These are phyloP conservation scores for Sarcodon aspratus DNA, from an alignment of 768 basidiomycete genomes.

Conservation along the genomic window DNA sequence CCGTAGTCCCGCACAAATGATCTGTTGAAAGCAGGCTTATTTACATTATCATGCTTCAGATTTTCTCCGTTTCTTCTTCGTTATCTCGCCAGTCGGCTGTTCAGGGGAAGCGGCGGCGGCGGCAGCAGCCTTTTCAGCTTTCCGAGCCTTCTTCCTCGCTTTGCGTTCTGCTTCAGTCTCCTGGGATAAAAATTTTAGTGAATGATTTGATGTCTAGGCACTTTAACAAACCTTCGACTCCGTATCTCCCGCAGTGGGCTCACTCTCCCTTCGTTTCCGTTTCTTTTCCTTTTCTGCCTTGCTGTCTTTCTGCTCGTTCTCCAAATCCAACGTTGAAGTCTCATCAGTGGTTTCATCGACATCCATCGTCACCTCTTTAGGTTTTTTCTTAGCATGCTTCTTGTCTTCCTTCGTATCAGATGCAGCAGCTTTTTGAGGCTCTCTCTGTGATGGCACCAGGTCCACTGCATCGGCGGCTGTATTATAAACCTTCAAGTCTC, in stretches of 20 bases:
- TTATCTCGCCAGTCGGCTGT: slow-evolving; percentile 20
- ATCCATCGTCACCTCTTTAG: slow-evolving; percentile 25
- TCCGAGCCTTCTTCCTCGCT: slow-evolving; percentile 64
- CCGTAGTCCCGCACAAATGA: no score
- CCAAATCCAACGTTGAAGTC: slow-evolving; percentile 16
- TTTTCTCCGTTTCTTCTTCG: slow-evolving; percentile 50
- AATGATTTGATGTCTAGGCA: not conserved
- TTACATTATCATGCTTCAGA: slow-evolving; percentile 14
- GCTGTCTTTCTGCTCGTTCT: slow-evolving; percentile 39
- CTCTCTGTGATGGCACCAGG: slow-evolving; percentile 78
- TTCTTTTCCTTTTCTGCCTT: slow-evolving; percentile 32
- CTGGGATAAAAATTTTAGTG: slow-evolving; percentile 11
- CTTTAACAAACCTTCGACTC: not conserved
- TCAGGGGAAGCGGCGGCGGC: slow-evolving; percentile 25
- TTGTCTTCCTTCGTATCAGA: slow-evolving; percentile 34
- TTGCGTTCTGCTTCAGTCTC: slow-evolving; percentile 83
- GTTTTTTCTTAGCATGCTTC: slow-evolving; percentile 21
- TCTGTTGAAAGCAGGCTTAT: no score
- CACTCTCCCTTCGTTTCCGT: slow-evolving; percentile 19
- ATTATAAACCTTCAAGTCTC: slow-evolving; percentile 79
- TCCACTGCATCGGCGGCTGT: slow-evolving; percentile 72
- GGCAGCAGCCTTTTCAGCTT: slow-evolving; percentile 63
- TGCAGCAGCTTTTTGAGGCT: slow-evolving; percentile 32
- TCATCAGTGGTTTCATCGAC: slow-evolving; percentile 14
- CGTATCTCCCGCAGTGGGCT: not conserved